phyloP scores from a whole-genome alignment of 2,329 filamentous ascomycete species.

The Hymenotorrendiella dingleyae region DNA sequence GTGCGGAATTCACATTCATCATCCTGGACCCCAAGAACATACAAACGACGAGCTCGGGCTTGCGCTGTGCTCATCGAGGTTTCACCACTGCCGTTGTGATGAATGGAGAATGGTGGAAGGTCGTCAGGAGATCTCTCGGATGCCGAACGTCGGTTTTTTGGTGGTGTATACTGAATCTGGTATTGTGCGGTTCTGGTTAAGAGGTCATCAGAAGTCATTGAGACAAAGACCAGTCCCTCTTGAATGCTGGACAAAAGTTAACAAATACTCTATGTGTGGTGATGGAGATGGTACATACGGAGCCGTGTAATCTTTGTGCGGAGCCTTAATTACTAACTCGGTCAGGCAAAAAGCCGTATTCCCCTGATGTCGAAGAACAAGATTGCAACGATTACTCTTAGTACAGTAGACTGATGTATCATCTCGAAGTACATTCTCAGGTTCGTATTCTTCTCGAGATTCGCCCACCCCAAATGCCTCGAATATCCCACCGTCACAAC shows the following conservation, averaged over 20 bases:
- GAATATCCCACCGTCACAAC: constrained; percentile 77
- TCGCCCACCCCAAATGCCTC: constrained; percentile 51
- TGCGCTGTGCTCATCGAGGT: constrained; percentile 42
- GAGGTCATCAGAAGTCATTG: constrained; percentile 76
- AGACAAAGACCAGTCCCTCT: constrained; percentile 87
- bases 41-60: constrained; percentile 40
- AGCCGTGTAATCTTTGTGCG: constrained; percentile 71
- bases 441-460: constrained; percentile 43
- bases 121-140: constrained; percentile 26
- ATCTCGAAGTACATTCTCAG: constrained; percentile 77
- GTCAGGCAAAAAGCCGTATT: constrained; percentile 76
- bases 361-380: constrained; percentile 76
- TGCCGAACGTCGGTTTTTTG: constrained; percentile 16
- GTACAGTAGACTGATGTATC: constrained; percentile 87
- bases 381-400: constrained; percentile 79
- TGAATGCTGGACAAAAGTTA: constrained; percentile 55
- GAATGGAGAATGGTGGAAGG: constrained; percentile 42
- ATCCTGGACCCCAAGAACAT: constrained; percentile 35
- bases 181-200: constrained; percentile 68
- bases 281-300: constrained; percentile 59
- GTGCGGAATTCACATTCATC: constrained; percentile 38
- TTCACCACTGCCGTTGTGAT: constrained; percentile 46
- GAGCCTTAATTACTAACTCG: constrained; percentile 83
- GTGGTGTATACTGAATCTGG: constrained; percentile 57
- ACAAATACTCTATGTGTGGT: not conserved